phyloP scores from a whole-genome alignment of 805 yeast species.

The Pichia paraexigua region DNA sequence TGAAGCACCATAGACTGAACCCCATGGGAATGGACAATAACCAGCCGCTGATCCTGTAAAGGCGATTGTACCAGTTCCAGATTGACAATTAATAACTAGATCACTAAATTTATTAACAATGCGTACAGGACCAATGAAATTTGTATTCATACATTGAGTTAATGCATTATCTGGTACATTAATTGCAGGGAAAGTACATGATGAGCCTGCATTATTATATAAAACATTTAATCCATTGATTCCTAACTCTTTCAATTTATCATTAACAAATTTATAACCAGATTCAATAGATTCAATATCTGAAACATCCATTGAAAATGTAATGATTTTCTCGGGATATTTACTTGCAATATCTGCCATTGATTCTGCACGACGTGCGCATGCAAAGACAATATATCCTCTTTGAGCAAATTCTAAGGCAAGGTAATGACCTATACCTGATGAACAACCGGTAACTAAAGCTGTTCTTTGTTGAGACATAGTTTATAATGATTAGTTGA shows the following conservation, averaged over 20 bases:
- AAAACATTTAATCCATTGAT: slow-evolving; percentile 44
- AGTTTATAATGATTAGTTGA: not conserved
- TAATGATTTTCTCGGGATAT: slow-evolving; percentile 34
- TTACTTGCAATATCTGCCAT: slow-evolving; percentile 43
- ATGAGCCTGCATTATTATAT: slow-evolving; percentile 55
- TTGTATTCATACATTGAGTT: slow-evolving; percentile 49
- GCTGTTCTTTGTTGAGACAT: slow-evolving; percentile 25
- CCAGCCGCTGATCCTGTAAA: slow-evolving; percentile 74
- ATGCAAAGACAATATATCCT: slow-evolving; percentile 56
- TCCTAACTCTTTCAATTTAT: slow-evolving; percentile 9
- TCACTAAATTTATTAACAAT: slow-evolving; percentile 45
- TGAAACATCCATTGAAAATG: slow-evolving; percentile 51
- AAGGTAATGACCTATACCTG: slow-evolving; percentile 48
- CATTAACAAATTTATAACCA: slow-evolving; percentile 35
- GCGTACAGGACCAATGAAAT: slow-evolving; percentile 64
- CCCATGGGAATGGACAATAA: slow-evolving; percentile 59
- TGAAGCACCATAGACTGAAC: slow-evolving; percentile 54
- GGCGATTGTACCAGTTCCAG: slow-evolving; percentile 45
- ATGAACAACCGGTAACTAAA: slow-evolving; percentile 52
- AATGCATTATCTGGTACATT: slow-evolving; percentile 49
- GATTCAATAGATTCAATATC: slow-evolving; percentile 37
- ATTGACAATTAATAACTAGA: slow-evolving; percentile 43
- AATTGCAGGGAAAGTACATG: slow-evolving; percentile 63
- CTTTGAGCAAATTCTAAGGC: slow-evolving; percentile 36
- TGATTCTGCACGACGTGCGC: slow-evolving; percentile 59